phyloP scores from a whole-genome alignment of 2,329 filamentous ascomycete species.

The Massarina eburnea region DNA sequence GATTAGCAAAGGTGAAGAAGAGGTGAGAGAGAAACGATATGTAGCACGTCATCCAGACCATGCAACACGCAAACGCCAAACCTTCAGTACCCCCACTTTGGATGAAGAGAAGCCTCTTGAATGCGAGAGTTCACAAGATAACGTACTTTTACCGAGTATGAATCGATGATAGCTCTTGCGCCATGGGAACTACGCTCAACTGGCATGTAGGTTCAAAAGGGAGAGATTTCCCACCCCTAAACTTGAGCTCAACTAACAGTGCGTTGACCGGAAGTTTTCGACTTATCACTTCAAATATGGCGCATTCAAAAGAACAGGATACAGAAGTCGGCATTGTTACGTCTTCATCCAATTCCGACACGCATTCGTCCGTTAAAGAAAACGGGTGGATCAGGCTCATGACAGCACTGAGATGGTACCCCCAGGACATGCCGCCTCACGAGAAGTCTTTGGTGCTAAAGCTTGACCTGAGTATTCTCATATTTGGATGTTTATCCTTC shows the following conservation, averaged over 20 bases:
- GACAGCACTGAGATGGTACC: constrained; percentile 34
- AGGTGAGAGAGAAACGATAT: too few relatives aligned
- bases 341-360: neutral
- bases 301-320: neutral
- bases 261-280: too few relatives aligned
- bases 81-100: constrained; percentile 2
- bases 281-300: neutral
- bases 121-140: neutral
- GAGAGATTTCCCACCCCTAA: neutral
- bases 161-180: neutral
- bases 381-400: constrained; percentile 13
- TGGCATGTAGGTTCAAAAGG: too few relatives aligned
- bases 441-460: constrained; percentile 43
- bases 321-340: neutral
- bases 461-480: constrained; percentile 43
- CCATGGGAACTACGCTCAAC: neutral
- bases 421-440: constrained; percentile 28
- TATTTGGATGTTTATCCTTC: constrained; percentile 45
- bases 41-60: constrained; percentile 5
- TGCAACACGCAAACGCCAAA: constrained; percentile 6
- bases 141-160: neutral
- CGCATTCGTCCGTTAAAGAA: neutral
- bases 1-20: too few relatives aligned
- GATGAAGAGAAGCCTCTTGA: neutral
- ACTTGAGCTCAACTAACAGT: too few relatives aligned